These are phyloP conservation scores for Phytophthora capsici DNA, from an alignment of 352 stramenopile genomes.

Conservation along the genomic window DNA sequence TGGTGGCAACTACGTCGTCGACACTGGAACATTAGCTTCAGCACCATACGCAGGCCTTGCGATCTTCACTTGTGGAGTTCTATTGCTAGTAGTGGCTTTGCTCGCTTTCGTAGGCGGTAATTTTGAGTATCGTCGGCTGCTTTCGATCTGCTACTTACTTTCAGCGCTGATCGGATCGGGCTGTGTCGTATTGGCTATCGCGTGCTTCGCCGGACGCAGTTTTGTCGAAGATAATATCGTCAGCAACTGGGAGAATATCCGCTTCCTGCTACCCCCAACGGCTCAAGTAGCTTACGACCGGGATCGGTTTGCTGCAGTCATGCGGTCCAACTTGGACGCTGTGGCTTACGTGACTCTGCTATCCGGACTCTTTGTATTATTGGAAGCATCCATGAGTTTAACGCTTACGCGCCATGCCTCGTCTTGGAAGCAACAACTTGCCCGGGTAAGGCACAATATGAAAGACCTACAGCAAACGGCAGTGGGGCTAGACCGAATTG, in stretches of 20 bases:
- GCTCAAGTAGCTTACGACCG: slow-evolving; percentile 72
- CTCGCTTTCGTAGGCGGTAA: slow-evolving; percentile 71
- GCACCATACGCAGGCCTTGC: slow-evolving; percentile 77
- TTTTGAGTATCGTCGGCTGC: slow-evolving; percentile 82
- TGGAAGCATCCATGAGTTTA: slow-evolving; percentile 56
- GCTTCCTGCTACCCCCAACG: slow-evolving; percentile 70
- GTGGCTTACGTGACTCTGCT: slow-evolving; percentile 66
- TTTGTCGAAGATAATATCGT: slow-evolving; percentile 64
- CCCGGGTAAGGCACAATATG: slow-evolving; percentile 57
- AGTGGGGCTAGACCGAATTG: slow-evolving; percentile 17
- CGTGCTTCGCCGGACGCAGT: slow-evolving; percentile 59
- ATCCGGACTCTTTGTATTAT: slow-evolving; percentile 65
- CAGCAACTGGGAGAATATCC: slow-evolving; percentile 62
- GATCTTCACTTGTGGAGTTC: slow-evolving; percentile 58
- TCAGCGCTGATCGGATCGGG: slow-evolving; percentile 57
- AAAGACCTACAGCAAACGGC: slow-evolving; percentile 41
- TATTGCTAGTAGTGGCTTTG: slow-evolving; percentile 64
- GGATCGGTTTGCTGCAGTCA: slow-evolving; percentile 62
- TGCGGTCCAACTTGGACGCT: slow-evolving; percentile 60
- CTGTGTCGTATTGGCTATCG: slow-evolving; percentile 59
- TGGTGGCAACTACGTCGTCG: slow-evolving; percentile 77
- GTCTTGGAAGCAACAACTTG: slow-evolving; percentile 61
- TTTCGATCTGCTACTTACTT: slow-evolving; percentile 73
- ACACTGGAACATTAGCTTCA: slow-evolving; percentile 65
- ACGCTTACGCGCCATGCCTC: slow-evolving; percentile 61